Evolutionary conservation across 2,329 filamentous ascomycete genomes (phyloP).

Genomic region (Ciborinia camelliae): DNA sequence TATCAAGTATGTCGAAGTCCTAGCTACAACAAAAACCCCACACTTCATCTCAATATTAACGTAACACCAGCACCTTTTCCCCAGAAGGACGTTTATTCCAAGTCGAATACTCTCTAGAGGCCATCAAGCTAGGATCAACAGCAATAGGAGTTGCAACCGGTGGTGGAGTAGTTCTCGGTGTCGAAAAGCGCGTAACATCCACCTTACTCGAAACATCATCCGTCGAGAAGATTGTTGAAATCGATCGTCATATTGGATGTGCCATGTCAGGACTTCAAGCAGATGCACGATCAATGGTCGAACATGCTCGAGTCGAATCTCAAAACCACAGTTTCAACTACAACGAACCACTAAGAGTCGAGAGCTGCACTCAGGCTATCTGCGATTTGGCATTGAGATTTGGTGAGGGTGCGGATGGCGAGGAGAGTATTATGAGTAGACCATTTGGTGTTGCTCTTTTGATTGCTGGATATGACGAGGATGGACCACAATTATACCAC

Average conservation of each 20-base stretch:
- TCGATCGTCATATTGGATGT: slow-evolving; percentile 97
- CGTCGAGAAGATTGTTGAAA: slow-evolving; percentile 99
- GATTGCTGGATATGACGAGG: slow-evolving; percentile 96
- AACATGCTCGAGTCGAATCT: slow-evolving; percentile 95
- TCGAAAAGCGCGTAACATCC: slow-evolving; percentile 98
- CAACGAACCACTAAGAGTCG: slow-evolving; percentile 88
- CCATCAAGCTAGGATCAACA: slow-evolving; percentile 98
- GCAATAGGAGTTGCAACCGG: slow-evolving; percentile 97
- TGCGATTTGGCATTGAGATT: slow-evolving; percentile 95
- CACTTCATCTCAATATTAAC: slow-evolving; percentile 20
- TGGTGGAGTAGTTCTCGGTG: slow-evolving; percentile 91
- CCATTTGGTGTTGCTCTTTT: slow-evolving; percentile 95
- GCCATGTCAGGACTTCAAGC: slow-evolving; percentile 98
- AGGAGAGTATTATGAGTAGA: slow-evolving; percentile 97
- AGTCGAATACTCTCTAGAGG: slow-evolving; percentile 99
- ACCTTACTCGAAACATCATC: slow-evolving; percentile 96
- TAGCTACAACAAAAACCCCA: slow-evolving; percentile 22
- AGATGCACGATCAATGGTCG: slow-evolving; percentile 94
- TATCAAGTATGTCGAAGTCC: slow-evolving; percentile 71
- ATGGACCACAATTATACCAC: slow-evolving; percentile 95
- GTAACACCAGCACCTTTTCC: slow-evolving; percentile 80
- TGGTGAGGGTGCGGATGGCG: slow-evolving; percentile 93
- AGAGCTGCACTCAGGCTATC: slow-evolving; percentile 98
- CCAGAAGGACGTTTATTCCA: slow-evolving; percentile 99
- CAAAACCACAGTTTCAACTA: slow-evolving; percentile 99